Evolutionary conservation across 306 rosid genomes (phyloP).

Genomic region (Alnus rubra): DNA sequence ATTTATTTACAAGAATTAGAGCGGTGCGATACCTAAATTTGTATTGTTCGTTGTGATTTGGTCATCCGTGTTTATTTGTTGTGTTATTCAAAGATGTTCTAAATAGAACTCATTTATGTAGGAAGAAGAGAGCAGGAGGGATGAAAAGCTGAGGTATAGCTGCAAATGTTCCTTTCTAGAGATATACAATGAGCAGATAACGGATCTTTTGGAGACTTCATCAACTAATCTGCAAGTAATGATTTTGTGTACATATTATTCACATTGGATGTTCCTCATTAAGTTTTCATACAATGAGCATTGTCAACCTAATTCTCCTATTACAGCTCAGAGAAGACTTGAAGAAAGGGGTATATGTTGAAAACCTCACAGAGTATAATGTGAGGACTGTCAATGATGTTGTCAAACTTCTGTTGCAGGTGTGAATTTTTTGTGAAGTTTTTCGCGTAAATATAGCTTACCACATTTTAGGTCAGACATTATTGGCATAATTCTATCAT

Average conservation of each 20-base stretch:
- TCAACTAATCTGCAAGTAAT: conserved; percentile 88
- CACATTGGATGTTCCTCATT: conserved; percentile 23
- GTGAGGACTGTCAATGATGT: conserved; percentile 80
- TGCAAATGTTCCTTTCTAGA: conserved; percentile 95
- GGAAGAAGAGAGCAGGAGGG: conserved; percentile 80
- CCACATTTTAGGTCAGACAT: conserved; percentile 24
- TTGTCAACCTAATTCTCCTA: conserved; percentile 22
- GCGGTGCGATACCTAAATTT: conserved; percentile 43
- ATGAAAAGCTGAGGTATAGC: conserved; percentile 70
- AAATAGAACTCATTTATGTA: conserved; percentile 29
- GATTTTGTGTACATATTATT: conserved; percentile 21
- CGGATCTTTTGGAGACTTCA: conserved; percentile 94
- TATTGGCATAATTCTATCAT: conserved; percentile 26
- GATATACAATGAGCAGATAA: conserved; percentile 93
- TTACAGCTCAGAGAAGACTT: conserved; percentile 92
- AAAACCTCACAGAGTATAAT: conserved; percentile 73
- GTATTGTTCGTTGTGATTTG: conserved; percentile 20
- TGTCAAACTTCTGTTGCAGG: conserved; percentile 85
- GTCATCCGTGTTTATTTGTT: conserved; percentile 1
- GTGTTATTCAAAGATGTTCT: conserved; percentile 11
- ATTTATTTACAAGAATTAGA: conserved; percentile 68
- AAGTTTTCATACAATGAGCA: neutral
- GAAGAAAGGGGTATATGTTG: conserved; percentile 97
- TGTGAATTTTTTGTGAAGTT: conserved; percentile 25
- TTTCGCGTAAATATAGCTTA: conserved; percentile 12